Evolutionary conservation across 306 rosid genomes (phyloP).

Genomic region (Spatholobus suberectus): DNA sequence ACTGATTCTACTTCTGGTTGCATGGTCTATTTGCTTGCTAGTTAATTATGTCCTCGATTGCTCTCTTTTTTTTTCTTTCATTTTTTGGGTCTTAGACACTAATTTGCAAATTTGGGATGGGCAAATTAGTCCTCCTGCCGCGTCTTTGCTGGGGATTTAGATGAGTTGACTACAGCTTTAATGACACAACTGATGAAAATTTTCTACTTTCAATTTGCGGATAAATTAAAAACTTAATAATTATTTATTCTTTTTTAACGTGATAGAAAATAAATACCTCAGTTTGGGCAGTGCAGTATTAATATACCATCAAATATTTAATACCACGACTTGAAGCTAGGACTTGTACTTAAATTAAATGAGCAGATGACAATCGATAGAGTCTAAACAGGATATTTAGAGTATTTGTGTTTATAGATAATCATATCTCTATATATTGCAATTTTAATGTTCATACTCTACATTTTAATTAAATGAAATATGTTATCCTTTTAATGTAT

Average conservation of each 20-base stretch:
- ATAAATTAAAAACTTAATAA: background rate
- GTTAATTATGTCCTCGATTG: background rate
- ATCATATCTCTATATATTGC: background rate
- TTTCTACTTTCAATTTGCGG: background rate
- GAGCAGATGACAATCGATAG: no score
- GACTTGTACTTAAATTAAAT: no score
- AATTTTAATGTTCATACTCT: background rate
- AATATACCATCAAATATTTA: background rate
- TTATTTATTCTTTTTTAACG: background rate
- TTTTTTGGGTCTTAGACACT: background rate
- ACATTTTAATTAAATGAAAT: background rate
- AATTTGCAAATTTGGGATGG: background rate
- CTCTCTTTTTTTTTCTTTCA: background rate
- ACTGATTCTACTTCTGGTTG: background rate
- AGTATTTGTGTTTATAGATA: background rate
- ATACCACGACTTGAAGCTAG: no score
- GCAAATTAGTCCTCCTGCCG: background rate
- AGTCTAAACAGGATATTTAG: background rate
- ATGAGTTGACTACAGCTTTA: background rate
- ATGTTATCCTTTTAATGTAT: background rate
- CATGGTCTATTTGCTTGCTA: background rate
- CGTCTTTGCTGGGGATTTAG: background rate
- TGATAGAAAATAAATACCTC: background rate
- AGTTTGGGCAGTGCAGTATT: background rate
- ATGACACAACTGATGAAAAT: background rate